These are phyloP conservation scores for Mycena maculata DNA, from an alignment of 768 basidiomycete genomes.

Conservation along the genomic window DNA sequence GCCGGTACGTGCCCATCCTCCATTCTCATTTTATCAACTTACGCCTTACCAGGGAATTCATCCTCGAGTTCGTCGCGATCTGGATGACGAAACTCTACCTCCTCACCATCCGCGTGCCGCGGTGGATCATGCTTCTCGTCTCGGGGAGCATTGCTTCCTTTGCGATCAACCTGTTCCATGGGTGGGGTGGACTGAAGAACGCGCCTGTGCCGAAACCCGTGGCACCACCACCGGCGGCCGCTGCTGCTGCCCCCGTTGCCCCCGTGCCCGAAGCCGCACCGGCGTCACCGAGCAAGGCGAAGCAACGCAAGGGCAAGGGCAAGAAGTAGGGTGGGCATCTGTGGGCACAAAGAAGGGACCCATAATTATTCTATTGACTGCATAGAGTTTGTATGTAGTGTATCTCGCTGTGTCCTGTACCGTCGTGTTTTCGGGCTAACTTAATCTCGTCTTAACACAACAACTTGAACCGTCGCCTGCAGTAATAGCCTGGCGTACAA, in stretches of 20 bases:
- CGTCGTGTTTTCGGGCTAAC: too few relatives aligned
- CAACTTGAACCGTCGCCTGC: too few relatives aligned
- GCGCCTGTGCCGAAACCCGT: conserved; percentile 1
- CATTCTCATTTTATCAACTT: conserved; percentile 8
- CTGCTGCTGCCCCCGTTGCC: neutral
- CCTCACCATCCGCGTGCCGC: conserved; percentile 66
- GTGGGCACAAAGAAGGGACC: too few relatives aligned
- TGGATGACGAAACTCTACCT: conserved; percentile 71
- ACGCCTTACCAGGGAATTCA: conserved; percentile 59
- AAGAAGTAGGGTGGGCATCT: conserved; percentile 43
- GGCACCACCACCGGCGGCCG: conserved; percentile 3
- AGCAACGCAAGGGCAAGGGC: conserved; percentile 47
- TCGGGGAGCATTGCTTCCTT: conserved; percentile 78
- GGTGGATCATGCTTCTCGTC: conserved; percentile 74
- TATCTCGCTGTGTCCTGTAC: too few relatives aligned
- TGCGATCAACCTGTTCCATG: conserved; percentile 74
- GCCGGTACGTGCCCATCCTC: conserved; percentile 56
- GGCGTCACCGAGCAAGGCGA: conserved; percentile 37
- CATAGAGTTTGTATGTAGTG: too few relatives aligned
- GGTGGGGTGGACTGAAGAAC: conserved; percentile 22
- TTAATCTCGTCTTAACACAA: too few relatives aligned
- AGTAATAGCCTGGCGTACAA: too few relatives aligned
- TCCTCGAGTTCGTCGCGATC: conserved; percentile 59
- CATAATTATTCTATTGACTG: too few relatives aligned
- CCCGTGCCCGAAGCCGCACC: conserved; percentile 19